These are phyloP conservation scores for Arbutus unedo DNA, from an alignment of 148 eudicot genomes.

Conservation along the genomic window DNA sequence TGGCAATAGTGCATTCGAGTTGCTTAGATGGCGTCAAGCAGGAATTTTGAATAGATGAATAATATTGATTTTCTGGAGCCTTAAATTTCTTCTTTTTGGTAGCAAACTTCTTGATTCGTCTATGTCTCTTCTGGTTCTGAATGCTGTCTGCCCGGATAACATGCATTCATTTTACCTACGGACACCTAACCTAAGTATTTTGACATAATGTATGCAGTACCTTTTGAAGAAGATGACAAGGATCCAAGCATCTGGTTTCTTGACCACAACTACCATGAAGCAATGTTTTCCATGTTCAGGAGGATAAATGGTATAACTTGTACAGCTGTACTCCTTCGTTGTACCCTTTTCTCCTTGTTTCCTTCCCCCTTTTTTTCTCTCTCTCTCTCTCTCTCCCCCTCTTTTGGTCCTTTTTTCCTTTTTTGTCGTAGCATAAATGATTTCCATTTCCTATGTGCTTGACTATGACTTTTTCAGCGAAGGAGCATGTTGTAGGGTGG, in stretches of 20 bases:
- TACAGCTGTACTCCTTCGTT: neutral
- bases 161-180: neutral
- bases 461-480: slow-evolving; percentile 47
- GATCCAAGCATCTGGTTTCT: slow-evolving; percentile 98
- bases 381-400: too few relatives aligned
- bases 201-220: slow-evolving; percentile 49
- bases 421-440: too few relatives aligned
- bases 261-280: slow-evolving; percentile 94
- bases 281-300: slow-evolving; percentile 92
- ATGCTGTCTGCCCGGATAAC: neutral
- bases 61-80: neutral
- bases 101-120: neutral
- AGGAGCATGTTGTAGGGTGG: slow-evolving; percentile 99
- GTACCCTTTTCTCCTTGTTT: neutral
- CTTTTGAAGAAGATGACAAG: slow-evolving; percentile 97
- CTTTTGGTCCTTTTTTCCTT: too few relatives aligned
- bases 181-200: neutral
- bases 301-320: slow-evolving; percentile 70
- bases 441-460: neutral
- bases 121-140: neutral
- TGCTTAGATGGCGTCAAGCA: neutral
- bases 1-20: neutral
- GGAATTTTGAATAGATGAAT: neutral
- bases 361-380: neutral
- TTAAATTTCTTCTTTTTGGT: neutral